Conservation (phyloP, 805 yeast genomes). For the Wickerhamomyces subpelliculosus region DNA sequence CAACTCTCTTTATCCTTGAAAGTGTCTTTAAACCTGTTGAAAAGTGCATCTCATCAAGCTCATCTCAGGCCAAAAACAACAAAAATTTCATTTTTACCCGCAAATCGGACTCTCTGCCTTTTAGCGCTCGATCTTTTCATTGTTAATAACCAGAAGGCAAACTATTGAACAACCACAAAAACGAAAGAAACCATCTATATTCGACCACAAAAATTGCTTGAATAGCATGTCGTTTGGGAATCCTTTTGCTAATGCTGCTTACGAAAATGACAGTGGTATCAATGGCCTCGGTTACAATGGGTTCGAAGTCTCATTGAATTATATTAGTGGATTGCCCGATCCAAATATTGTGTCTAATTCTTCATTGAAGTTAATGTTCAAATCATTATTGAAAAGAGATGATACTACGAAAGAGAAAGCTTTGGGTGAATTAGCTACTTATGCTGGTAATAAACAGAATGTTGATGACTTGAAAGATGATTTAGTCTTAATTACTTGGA, state of each 20-base stretch:
- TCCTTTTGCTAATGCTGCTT: constrained; percentile 12
- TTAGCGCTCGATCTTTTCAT: background rate
- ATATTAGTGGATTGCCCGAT: constrained; percentile 75
- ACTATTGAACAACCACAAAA: background rate
- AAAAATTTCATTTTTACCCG: background rate
- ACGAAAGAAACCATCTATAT: background rate
- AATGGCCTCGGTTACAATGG: constrained; percentile 34
- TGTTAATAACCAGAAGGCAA: background rate
- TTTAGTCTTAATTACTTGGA: constrained; percentile 54
- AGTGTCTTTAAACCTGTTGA: no score
- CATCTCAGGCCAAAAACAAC: background rate
- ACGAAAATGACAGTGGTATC: constrained; percentile 8
- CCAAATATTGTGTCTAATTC: constrained; percentile 43
- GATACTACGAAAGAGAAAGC: constrained; percentile 83
- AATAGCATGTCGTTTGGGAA: constrained; percentile 20
- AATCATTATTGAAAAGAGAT: constrained; percentile 70
- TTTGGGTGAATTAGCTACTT: constrained; percentile 42
- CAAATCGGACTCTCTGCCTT: background rate
- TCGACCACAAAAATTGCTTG: no score
- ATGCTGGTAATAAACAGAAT: constrained; percentile 19
- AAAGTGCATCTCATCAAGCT: no score
- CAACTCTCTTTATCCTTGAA: no score
- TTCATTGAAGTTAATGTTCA: constrained; percentile 57
- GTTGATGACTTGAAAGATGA: constrained; percentile 38
- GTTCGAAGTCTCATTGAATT: constrained; percentile 59